Evolutionary conservation across 257 asterid species (phyloP).

Genomic region (Penstemon davidsonii): DNA sequence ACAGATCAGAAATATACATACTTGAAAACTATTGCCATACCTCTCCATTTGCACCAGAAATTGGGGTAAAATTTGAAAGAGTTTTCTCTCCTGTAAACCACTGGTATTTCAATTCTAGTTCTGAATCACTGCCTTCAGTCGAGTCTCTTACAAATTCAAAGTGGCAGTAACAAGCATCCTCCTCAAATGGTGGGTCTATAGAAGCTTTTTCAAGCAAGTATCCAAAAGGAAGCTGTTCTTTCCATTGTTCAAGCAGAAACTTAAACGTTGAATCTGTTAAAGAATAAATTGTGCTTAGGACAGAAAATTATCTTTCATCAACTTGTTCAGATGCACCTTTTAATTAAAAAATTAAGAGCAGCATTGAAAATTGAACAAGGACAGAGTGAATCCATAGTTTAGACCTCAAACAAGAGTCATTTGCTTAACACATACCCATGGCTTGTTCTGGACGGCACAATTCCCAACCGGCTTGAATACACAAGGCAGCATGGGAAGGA

Average conservation of each 20-base stretch:
- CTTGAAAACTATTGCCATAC: constrained; percentile 43
- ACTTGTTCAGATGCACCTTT: constrained; percentile 7
- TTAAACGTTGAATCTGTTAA: constrained; percentile 83
- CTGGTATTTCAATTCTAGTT: constrained; percentile 66
- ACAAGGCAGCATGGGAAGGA: constrained; percentile 87
- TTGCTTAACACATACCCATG: constrained; percentile 49
- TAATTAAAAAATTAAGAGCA: not conserved
- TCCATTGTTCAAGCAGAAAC: constrained; percentile 94
- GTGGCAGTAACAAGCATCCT: constrained; percentile 89
- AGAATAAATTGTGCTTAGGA: constrained; percentile 19
- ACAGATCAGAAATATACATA: constrained; percentile 18
- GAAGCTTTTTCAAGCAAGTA: constrained; percentile 68
- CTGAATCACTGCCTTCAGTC: constrained; percentile 47
- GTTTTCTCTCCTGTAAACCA: constrained; percentile 82
- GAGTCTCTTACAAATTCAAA: constrained; percentile 75
- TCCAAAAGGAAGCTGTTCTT: constrained; percentile 85
- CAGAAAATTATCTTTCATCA: not conserved
- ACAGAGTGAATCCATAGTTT: constrained; percentile 12
- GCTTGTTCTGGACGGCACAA: constrained; percentile 92
- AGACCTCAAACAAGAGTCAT: constrained; percentile 21
- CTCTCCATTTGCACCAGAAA: constrained; percentile 76
- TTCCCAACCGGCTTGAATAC: constrained; percentile 95
- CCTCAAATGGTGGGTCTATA: constrained; percentile 81
- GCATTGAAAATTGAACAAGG: not conserved
- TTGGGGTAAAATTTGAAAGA: constrained; percentile 65